A percentile compares a stretch with the other conserved stretches of the same genome.
Conservation (phyloP, 345 rosid genomes). For the Sonneratia alba region DNA sequence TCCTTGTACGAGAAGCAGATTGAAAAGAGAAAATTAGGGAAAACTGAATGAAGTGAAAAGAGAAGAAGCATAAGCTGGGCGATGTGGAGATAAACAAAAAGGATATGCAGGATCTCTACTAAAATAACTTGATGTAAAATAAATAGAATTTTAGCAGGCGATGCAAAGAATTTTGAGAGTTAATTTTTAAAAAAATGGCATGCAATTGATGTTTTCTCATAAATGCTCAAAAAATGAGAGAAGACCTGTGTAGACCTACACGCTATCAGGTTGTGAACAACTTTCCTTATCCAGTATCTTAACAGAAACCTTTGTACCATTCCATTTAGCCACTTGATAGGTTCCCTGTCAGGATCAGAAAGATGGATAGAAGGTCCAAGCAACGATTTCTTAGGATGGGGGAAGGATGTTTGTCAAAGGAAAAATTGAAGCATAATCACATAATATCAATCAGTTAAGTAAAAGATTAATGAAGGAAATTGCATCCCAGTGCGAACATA, state of each 20-base stretch:
- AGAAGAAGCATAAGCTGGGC: neutral
- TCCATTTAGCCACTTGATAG: slow-evolving; percentile 98
- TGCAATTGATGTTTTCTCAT: neutral
- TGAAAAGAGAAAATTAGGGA: neutral
- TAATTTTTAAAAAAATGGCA: neutral
- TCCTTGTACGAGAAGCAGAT: neutral
- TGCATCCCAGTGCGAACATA: neutral
- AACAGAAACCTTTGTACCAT: slow-evolving; percentile 86
- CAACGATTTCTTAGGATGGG: neutral
- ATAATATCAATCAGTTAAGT: neutral
- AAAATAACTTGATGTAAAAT: neutral
- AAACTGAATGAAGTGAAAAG: neutral
- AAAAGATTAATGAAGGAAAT: neutral
- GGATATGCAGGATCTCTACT: neutral
- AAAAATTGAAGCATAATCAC: neutral
- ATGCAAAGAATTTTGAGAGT: neutral
- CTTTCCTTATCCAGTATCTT: slow-evolving; percentile 82
- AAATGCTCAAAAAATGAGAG: slow-evolving; percentile 8
- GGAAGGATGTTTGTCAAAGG: neutral
- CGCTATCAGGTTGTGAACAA: slow-evolving; percentile 53
- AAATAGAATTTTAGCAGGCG: neutral
- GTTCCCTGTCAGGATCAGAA: slow-evolving; percentile 43
- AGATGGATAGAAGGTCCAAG: neutral
- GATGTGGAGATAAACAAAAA: neutral
- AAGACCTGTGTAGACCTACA: slow-evolving; percentile 39